Base-by-base conservation (phyloP, 192 early-diverging fungal genomes). In the Backusella westeae region DNA sequence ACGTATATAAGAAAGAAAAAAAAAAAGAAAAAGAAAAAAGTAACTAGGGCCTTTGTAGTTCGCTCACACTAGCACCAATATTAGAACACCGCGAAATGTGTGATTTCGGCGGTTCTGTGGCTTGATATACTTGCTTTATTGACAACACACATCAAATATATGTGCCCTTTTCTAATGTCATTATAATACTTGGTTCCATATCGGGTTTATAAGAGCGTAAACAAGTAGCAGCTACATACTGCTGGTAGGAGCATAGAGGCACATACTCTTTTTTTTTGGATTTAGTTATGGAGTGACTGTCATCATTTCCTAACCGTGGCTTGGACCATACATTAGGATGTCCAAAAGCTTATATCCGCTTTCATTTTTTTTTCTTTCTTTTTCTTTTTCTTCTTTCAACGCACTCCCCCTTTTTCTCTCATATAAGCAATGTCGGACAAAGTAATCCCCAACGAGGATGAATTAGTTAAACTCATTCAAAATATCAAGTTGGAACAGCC, bases 401-500 rank as follows among this genome's bases (percentile, higher is more conserved):
- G 1, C 67, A 67, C 65, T 44, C 21, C 19, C 34, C 10, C 32
- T 67, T 72, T 66, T 66, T 72, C 34, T 66, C 23, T 34, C 5
- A 29, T 7, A 44, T 19, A 49, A 4, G n/a, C 4, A 29, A 81
- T 75, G 73, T 67, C 71, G 9, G 75, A 73, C 10, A 72, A 53
- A 65, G 66, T 78, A 9, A 63, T 73, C 14, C 85, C 84, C 42
- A 38, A 67, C 15, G 84, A 83, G 56, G 76, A 67, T 34, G 80
- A 80, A n/a, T 71, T 87, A 19, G 70, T 75, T 15, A 46, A 72
- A 44, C 77, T 77, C 21, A 87, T 90, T 76, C 67, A 81, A 14
- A 73, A 71, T 34, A 77, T 89, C 34, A 90, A 90, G 52, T 39
- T 80, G 14, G 80, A 76, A n/a, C 79, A 83, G 56, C 87, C 87